These are phyloP conservation scores for Solanum sitiens DNA, from an alignment of 257 asterid genomes.

Conservation along the genomic window DNA sequence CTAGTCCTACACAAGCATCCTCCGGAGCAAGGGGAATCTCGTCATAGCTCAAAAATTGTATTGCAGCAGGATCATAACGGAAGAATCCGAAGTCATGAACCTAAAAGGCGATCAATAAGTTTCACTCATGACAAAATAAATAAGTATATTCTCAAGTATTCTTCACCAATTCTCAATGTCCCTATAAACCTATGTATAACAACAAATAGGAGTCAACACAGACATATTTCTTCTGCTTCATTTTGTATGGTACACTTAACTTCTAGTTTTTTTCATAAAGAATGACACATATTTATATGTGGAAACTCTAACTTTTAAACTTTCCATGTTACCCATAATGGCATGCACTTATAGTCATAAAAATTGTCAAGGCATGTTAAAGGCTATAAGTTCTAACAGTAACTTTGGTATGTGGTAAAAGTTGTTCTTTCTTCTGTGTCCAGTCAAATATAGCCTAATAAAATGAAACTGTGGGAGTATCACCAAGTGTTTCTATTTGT, in stretches of 20 bases:
- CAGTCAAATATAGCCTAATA: background rate
- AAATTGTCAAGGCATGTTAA: background rate
- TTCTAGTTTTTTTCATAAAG: background rate
- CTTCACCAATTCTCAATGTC: background rate
- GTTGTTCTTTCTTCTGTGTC: background rate
- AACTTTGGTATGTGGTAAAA: background rate
- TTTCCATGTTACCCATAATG: background rate
- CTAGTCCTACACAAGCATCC: constrained; percentile 96
- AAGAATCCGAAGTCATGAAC: constrained; percentile 98
- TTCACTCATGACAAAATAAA: background rate
- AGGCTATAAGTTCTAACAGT: background rate
- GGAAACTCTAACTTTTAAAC: background rate
- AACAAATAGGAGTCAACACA: background rate
- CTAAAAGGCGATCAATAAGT: constrained; percentile 19
- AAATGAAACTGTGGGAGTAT: background rate
- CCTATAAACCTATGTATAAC: background rate
- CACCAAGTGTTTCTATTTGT: background rate
- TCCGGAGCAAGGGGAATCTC: constrained; percentile 96
- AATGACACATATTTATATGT: background rate
- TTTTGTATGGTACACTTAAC: background rate
- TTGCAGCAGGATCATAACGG: constrained; percentile 74
- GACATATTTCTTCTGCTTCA: background rate
- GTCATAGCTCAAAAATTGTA: constrained; percentile 88
- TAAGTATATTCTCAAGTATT: background rate
- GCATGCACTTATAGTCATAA: background rate